These are phyloP conservation scores for Fusarium graminum DNA, from an alignment of 2,329 filamentous ascomycete species.

Conservation along the genomic window DNA sequence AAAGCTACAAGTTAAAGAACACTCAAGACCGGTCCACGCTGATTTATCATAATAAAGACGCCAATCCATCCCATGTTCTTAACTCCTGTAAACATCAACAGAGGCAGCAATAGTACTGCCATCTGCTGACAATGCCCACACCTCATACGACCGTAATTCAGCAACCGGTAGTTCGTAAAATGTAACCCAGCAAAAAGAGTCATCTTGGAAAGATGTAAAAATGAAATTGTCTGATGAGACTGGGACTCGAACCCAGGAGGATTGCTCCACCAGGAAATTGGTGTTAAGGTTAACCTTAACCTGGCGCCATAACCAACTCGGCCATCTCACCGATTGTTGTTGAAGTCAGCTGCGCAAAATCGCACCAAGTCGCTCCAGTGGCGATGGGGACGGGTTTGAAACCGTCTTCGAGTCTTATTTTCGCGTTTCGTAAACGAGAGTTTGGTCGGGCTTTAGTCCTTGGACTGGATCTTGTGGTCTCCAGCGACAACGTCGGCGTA, in stretches of 20 bases:
- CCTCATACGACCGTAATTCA: background rate
- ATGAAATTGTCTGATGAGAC: slow-evolving; percentile 42
- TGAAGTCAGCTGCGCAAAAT: slow-evolving; percentile 16
- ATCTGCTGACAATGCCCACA: background rate
- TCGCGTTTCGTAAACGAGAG: background rate
- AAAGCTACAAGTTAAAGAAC: slow-evolving; percentile 3
- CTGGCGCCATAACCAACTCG: slow-evolving; percentile 49
- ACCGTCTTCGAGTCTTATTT: slow-evolving; percentile 2
- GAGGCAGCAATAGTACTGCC: background rate
- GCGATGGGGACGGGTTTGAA: slow-evolving; percentile 1
- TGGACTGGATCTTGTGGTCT: slow-evolving; percentile 87
- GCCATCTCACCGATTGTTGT: slow-evolving; percentile 47
- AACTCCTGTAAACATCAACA: slow-evolving; percentile 35
- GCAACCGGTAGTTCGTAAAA: background rate
- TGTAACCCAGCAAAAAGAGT: slow-evolving; percentile 16
- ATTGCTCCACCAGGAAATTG: slow-evolving; percentile 48
- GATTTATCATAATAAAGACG: slow-evolving; percentile 10
- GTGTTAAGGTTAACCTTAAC: slow-evolving; percentile 46
- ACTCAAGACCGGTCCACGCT: slow-evolving; percentile 14
- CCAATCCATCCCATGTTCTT: slow-evolving; percentile 17
- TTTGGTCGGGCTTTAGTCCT: slow-evolving; percentile 43
- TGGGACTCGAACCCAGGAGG: slow-evolving; percentile 49
- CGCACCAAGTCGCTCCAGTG: slow-evolving; percentile 15
- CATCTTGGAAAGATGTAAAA: slow-evolving; percentile 27
- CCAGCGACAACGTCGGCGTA: slow-evolving; percentile 92